Evolutionary conservation across 108 stramenopile species (phyloP).

Genomic region (Cyclotella sp.): DNA sequence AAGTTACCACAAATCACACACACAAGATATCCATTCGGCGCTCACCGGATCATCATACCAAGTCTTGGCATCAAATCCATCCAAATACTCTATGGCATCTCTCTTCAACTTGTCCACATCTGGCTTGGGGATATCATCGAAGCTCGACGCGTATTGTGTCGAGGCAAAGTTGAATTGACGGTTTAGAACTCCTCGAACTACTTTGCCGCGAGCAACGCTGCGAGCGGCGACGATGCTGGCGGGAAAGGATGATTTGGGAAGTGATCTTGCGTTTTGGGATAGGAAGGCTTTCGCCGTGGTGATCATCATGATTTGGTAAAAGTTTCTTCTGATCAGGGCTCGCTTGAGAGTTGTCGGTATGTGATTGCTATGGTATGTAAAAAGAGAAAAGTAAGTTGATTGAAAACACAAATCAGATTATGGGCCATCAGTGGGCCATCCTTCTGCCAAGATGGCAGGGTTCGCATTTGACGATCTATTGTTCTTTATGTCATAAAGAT

Average conservation of each 20-base stretch:
- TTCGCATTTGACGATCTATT: not conserved
- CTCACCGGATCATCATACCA: slow-evolving; percentile 84
- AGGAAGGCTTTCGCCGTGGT: slow-evolving; percentile 5
- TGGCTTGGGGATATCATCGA: slow-evolving; percentile 65
- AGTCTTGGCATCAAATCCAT: slow-evolving; percentile 57
- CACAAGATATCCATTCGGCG: not conserved
- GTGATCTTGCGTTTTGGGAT: not conserved
- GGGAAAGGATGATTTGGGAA: too few relatives aligned
- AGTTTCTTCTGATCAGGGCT: not conserved
- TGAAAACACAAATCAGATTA: too few relatives aligned
- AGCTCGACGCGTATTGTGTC: slow-evolving; percentile 68
- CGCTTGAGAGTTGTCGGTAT: not conserved
- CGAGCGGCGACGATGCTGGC: too few relatives aligned
- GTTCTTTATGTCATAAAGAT: not conserved
- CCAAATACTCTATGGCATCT: slow-evolving; percentile 67
- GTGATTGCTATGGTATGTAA: too few relatives aligned
- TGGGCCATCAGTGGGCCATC: not conserved
- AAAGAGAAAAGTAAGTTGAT: too few relatives aligned
- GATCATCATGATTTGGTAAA: not conserved
- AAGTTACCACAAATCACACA: not conserved
- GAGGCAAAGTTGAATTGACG: slow-evolving; percentile 81
- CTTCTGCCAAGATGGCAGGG: not conserved
- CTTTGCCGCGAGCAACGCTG: not conserved
- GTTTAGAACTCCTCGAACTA: not conserved
- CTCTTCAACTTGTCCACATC: slow-evolving; percentile 55